phyloP scores from a whole-genome alignment of 164 flowering plant genomes.

The Chimonanthus salicifolius region DNA sequence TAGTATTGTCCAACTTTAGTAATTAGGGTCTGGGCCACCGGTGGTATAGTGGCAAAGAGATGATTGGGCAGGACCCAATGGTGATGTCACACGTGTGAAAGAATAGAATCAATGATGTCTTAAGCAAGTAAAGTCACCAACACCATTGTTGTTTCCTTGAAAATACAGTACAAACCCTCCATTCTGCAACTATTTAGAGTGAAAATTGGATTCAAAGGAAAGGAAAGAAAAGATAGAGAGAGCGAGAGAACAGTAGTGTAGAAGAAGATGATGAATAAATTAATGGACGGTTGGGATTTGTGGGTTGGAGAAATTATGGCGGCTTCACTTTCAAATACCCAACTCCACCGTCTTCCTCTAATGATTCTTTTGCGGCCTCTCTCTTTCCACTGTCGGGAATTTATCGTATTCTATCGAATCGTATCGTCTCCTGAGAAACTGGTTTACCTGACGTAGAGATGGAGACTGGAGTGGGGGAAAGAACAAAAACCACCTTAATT shows the following conservation, averaged over 20 bases:
- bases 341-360: neutral
- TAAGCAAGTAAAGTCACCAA: too few relatives aligned
- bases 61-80: too few relatives aligned
- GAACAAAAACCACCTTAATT: too few relatives aligned
- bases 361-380: neutral
- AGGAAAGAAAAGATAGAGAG: fast-evolving
- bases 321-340: neutral
- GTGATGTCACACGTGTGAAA: too few relatives aligned
- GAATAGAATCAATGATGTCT: too few relatives aligned
- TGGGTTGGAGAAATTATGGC: neutral
- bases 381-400: neutral
- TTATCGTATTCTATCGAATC: too few relatives aligned
- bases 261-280: neutral
- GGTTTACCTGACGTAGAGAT: neutral
- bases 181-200: too few relatives aligned
- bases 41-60: too few relatives aligned
- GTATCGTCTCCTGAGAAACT: neutral
- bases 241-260: neutral
- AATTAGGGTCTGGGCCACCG: too few relatives aligned
- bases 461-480: too few relatives aligned
- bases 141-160: too few relatives aligned
- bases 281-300: neutral
- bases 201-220: neutral
- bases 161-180: neutral
- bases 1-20: too few relatives aligned